Conservation (phyloP, 2,329 filamentous ascomycete species). For the Lojkania enalia region DNA sequence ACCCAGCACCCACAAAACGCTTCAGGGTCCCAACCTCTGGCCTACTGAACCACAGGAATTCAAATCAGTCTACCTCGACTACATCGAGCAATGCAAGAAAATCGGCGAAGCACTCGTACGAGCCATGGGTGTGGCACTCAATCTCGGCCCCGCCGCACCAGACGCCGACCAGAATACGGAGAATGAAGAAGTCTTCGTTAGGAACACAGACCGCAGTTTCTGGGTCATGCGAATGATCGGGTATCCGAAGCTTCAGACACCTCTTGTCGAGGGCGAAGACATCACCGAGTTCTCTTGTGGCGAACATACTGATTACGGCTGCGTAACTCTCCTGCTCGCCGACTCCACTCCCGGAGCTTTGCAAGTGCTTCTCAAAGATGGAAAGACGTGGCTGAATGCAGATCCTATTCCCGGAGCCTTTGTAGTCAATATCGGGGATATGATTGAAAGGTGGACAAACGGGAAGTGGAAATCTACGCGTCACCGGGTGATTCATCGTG, state of each 20-base stretch:
- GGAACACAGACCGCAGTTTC: conserved; percentile 38
- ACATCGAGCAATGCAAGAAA: conserved; percentile 31
- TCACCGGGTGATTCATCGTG: conserved; percentile 52
- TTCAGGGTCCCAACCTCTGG: conserved; percentile 51
- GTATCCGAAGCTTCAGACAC: conserved; percentile 38
- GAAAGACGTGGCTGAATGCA: conserved; percentile 49
- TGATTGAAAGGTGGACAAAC: conserved; percentile 53
- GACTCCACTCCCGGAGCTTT: conserved; percentile 49
- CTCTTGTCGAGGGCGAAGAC: conserved; percentile 12
- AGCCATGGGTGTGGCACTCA: conserved; percentile 46
- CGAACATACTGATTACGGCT: conserved; percentile 52
- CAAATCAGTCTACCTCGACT: conserved; percentile 34
- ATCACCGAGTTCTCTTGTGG: conserved; percentile 45
- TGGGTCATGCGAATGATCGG: conserved; percentile 49
- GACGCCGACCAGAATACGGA: conserved; percentile 8
- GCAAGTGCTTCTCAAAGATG: conserved; percentile 48
- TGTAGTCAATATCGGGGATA: conserved; percentile 56
- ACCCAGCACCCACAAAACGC: conserved; percentile 27
- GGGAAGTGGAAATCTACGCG: conserved; percentile 49
- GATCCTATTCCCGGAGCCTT: conserved; percentile 50
- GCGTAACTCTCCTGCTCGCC: conserved; percentile 51
- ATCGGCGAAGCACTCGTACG: conserved; percentile 40
- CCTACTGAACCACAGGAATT: conserved; percentile 39
- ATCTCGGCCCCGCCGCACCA: conserved; percentile 20
- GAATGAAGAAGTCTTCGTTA: conserved; percentile 38